Conservation (phyloP, 345 rosid species). For the Ailanthus altissimus region DNA sequence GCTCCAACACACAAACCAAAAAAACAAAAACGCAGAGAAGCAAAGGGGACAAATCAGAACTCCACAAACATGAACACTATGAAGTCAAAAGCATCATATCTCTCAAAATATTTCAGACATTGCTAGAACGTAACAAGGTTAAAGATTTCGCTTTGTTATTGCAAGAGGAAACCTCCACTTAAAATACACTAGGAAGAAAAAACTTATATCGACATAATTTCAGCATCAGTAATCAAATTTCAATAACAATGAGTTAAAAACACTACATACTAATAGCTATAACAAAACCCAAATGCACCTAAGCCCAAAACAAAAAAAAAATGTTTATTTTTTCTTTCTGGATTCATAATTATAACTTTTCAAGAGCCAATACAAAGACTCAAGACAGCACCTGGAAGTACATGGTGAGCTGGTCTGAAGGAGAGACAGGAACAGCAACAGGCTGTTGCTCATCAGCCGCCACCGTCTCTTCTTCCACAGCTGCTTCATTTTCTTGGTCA, state of each 20-base stretch:
- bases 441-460: slow-evolving; percentile 43
- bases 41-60: not conserved
- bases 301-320: not conserved
- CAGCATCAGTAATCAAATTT: not conserved
- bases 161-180: not conserved
- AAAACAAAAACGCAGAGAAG: not conserved
- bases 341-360: not conserved
- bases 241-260: not conserved
- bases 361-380: not conserved
- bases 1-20: not conserved
- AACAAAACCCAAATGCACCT: not conserved
- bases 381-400: slow-evolving; percentile 59
- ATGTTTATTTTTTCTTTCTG: not conserved
- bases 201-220: not conserved
- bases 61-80: not conserved
- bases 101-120: not conserved
- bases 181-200: not conserved
- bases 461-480: slow-evolving; percentile 15
- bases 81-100: not conserved
- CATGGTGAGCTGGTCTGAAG: slow-evolving; percentile 91
- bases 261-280: not conserved
- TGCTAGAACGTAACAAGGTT: not conserved
- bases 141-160: not conserved
- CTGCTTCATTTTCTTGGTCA: slow-evolving; percentile 39
- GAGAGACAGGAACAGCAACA: slow-evolving; percentile 81